Evolutionary conservation across 148 eudicot species (phyloP).

Genomic region (Vaccinium macrocarpon): DNA sequence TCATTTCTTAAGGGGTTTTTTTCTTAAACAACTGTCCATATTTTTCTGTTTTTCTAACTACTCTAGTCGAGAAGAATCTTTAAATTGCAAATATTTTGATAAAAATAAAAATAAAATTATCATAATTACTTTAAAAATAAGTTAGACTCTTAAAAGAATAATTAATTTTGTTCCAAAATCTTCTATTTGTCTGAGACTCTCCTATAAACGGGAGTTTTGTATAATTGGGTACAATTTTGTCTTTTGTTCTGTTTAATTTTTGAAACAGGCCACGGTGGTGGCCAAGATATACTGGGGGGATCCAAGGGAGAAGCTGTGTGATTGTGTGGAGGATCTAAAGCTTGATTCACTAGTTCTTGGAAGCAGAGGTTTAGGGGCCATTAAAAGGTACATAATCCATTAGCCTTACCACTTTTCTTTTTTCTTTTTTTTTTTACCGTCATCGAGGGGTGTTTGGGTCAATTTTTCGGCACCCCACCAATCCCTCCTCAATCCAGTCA

Average conservation of each 20-base stretch:
- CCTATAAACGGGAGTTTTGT: too few species aligned
- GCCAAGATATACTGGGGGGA: slow-evolving; percentile 61
- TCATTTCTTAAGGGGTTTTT: too few species aligned
- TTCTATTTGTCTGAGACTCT: not conserved
- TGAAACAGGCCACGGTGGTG: slow-evolving; percentile 34
- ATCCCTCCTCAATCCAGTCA: too few species aligned
- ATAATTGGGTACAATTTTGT: too few species aligned
- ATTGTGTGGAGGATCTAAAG: slow-evolving; percentile 42
- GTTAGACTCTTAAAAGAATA: not conserved
- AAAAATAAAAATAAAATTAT: not conserved
- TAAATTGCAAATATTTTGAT: not conserved
- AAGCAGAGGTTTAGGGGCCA: slow-evolving; percentile 44
- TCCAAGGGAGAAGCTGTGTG: slow-evolving; percentile 49
- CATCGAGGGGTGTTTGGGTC: too few species aligned
- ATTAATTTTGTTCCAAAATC: not conserved
- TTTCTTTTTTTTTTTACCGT: not conserved
- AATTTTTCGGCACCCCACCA: too few species aligned
- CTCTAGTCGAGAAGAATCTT: not conserved
- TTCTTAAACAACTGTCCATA: too few species aligned
- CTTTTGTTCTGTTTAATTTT: not conserved
- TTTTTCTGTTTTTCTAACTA: too few species aligned
- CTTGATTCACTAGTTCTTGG: slow-evolving; percentile 47
- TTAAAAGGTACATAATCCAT: slow-evolving; percentile 32
- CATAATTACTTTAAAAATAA: not conserved
- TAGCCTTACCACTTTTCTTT: not conserved